Conservation (phyloP, 192 early-diverging fungal genomes). For the Gamsiella multidivaricata region DNA sequence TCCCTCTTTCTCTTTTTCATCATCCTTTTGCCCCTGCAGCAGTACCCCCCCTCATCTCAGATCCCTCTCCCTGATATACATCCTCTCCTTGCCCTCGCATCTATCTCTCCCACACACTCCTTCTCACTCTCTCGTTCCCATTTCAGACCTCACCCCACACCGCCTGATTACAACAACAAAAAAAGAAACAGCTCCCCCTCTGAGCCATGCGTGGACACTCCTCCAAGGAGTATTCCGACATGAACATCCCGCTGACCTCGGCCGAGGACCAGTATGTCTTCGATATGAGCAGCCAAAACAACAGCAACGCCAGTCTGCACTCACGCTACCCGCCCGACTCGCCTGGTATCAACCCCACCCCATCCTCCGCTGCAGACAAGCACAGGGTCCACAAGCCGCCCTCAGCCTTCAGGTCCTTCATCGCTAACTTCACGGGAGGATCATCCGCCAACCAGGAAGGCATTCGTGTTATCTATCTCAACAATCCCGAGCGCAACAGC, state of each 20-base stretch:
- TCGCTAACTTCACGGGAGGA: slow-evolving; percentile 19
- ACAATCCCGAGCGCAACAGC: slow-evolving; percentile 83
- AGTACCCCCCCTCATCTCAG: too few species aligned
- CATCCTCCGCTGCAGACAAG: not conserved
- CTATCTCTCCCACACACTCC: too few species aligned
- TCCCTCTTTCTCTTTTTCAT: too few species aligned
- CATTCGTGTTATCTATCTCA: slow-evolving; percentile 86
- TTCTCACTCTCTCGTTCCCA: too few species aligned
- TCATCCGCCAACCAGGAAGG: slow-evolving; percentile 33
- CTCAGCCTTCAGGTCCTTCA: slow-evolving; percentile 12
- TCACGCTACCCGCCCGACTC: slow-evolving; percentile 37
- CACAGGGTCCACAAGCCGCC: slow-evolving; percentile 13
- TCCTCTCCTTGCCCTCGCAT: too few species aligned
- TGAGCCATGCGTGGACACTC: slow-evolving; percentile 56
- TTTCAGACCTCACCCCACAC: too few species aligned
- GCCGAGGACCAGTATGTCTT: slow-evolving; percentile 38
- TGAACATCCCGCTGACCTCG: slow-evolving; percentile 56
- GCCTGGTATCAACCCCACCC: not conserved
- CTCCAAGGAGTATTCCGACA: slow-evolving; percentile 57
- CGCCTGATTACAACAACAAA: too few species aligned
- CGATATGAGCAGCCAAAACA: too few species aligned
- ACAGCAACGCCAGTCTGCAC: slow-evolving; percentile 16
- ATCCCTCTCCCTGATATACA: too few species aligned
- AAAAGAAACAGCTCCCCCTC: too few species aligned
- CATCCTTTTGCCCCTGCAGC: too few species aligned